Evolutionary conservation across 106 monocot genomes (phyloP), one percentile per base, ranked within the genome.

Genomic region (Phalaenopsis equestris): DNA sequence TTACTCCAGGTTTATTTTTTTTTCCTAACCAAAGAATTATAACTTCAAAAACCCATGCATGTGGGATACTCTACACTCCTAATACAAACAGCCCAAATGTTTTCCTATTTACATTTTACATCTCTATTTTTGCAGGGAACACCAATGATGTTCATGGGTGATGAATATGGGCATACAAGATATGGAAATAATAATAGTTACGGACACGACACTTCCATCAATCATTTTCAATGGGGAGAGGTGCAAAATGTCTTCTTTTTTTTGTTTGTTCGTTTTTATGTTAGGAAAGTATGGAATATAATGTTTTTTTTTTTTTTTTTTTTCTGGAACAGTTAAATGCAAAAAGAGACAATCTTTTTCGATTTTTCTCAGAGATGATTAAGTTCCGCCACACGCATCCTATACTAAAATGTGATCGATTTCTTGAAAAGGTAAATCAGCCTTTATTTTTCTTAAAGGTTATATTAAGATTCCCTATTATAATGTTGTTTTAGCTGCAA

Each of bases 111-210:
- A 52, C 11, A 45, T 45, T 52, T 38, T 39, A n/a, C 70, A 52
- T 52, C 2, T 52, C 18, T 76, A 1, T 76, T 49, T 24, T 24
- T 75, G 76, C 76, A 99, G 99, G 99, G 99, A 85, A 91, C 86
- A 42, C 99, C 95, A 57, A 99, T 99, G 95, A 95, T 99, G 83
- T 43, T 95, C 12, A 99, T 95, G 95, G 99, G 93, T 80, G 99
- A 99, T 89, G 99, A 99, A 79, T 99, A 99, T 89, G 95, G 86
- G 18, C 99, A 99, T 83, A 99, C 95, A 65, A 90, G 95, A 23
- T 86, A 86, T 86, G 99, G 99, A 84, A 99, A 99, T 80, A 99
- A 95, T 82, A 99, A 99, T 85, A 93, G 93, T 74, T 99, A 99
- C 85, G 99, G 99, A 14, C 99, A 95, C 85, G 99, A 99, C 81